Base-by-base conservation (phyloP, 352 stramenopile species). In the Aphanomyces cochlioides region DNA sequence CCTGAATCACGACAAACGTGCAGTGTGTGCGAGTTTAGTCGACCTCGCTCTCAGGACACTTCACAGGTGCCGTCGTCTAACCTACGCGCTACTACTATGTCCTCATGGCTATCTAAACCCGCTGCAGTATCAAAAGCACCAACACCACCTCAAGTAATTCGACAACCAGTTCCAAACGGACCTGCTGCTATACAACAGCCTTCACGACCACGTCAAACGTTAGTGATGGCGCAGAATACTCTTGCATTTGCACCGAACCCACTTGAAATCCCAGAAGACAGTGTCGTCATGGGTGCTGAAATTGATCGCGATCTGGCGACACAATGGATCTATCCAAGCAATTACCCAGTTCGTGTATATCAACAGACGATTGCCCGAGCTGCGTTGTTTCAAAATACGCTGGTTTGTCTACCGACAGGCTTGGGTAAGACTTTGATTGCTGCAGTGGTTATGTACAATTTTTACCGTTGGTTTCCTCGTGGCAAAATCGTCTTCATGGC, bases 391-490 rank as follows among this genome's bases (percentile, higher is more conserved):
- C 80, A 96, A 53, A 99, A 99, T 78, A 99, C 97, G 41, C 84
- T 99, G 15, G 97, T 99, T 43, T 96, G 89, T n/a, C 78, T 99
- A 3, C 98, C 98, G 0, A 99, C 98, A 4, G 98, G 98, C 17
- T 79, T 99, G 12, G 98, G 98, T n/a, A 99, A 99, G 79, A 99
- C 98, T 10, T 81, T 99, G 7, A 98, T 99, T 76, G 98, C 97
- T 40, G 96, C 96, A 5, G 97, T 99, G 3, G 97, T 99, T 45
- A 99, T 99, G 95, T 99, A 99, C 84, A 99, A 99, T 85, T 99
- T 96, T 74, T 98, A 98, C 76, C 85, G 96, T 5, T 99, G 97
- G 97, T 99, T 99, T 77, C 96, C 96, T 5, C 78, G 74, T 5
- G 89, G 89, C 15, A 95, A 97, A 60, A 93, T 98, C 47, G 91